Percentiles rank a stretch among this genome's conserved stretches.
Conservation (phyloP, 1,284 basidiomycete genomes). For the Pseudozyma pruni region DNA sequence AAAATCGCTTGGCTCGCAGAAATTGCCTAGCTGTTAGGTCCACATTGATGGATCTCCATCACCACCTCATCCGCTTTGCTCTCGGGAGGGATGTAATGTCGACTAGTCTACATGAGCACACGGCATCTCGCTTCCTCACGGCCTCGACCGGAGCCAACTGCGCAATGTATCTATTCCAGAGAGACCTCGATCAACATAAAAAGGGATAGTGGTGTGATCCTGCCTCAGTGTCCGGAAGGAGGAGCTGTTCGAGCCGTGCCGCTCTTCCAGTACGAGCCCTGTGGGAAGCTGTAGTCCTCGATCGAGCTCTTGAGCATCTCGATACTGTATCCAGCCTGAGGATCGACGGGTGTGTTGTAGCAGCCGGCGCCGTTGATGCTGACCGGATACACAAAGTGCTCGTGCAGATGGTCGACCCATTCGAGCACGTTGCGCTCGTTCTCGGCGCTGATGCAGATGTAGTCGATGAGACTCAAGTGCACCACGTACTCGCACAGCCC, state of each 20-base stretch:
- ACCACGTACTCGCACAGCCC: constrained; percentile 94
- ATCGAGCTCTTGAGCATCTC: constrained; percentile 70
- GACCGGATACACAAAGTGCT: constrained; percentile 88
- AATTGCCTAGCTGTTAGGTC: no score
- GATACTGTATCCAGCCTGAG: constrained; percentile 69
- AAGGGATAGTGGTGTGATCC: no score
- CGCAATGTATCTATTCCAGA: no score
- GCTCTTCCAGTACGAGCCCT: constrained; percentile 69
- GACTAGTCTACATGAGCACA: no score
- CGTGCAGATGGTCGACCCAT: constrained; percentile 82
- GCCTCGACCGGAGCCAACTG: no score
- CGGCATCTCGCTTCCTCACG: no score
- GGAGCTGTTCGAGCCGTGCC: constrained; percentile 40
- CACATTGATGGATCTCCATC: no score
- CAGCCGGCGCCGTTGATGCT: constrained; percentile 85
- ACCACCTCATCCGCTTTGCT: no score
- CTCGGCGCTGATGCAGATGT: constrained; percentile 86
- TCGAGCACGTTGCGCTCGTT: constrained; percentile 94
- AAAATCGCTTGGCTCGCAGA: no score
- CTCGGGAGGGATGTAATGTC: no score
- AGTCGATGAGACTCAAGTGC: constrained; percentile 77
- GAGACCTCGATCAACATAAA: no score
- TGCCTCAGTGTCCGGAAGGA: constrained; percentile 43
- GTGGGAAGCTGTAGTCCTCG: constrained; percentile 68
- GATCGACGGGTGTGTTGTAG: constrained; percentile 79